Percentiles rank a stretch among this genome's conserved stretches.
phyloP scores from a whole-genome alignment of 306 rosid species.

The Lathyrus oleraceus region DNA sequence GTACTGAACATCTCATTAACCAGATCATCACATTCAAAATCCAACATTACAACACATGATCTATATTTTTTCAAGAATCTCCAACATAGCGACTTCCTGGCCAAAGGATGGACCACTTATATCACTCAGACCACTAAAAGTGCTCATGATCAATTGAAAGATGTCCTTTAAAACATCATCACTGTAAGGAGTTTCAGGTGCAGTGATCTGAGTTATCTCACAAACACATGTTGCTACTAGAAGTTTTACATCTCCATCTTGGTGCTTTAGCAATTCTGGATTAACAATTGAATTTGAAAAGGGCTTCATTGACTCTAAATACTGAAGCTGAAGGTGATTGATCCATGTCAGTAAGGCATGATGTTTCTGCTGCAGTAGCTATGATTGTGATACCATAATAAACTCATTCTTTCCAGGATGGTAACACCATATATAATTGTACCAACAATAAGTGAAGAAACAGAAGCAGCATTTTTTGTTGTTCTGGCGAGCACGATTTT shows the following conservation, averaged over 20 bases:
- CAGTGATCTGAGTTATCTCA: constrained; percentile 98
- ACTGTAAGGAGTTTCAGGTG: constrained; percentile 92
- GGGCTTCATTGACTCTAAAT: constrained; percentile 84
- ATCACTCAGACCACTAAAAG: too few relatives aligned
- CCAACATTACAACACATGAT: constrained; percentile 98
- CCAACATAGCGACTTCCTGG: constrained; percentile 83
- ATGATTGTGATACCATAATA: too few relatives aligned
- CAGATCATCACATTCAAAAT: constrained; percentile 93
- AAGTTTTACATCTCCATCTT: constrained; percentile 81
- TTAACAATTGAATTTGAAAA: constrained; percentile 73
- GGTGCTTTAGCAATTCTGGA: constrained; percentile 90
- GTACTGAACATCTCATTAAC: constrained; percentile 93
- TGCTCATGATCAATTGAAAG: constrained; percentile 81
- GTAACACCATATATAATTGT: too few relatives aligned
- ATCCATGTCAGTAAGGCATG: constrained; percentile 77
- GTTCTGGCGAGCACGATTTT: too few relatives aligned
- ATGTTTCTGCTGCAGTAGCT: constrained; percentile 82
- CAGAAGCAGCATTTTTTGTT: too few relatives aligned
- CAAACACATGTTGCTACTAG: constrained; percentile 87
- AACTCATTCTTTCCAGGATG: too few relatives aligned
- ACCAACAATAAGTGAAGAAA: too few relatives aligned
- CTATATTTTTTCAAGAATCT: constrained; percentile 92
- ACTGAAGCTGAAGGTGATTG: constrained; percentile 80
- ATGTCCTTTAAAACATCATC: constrained; percentile 92
- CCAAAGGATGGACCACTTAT: constrained; percentile 81